Conservation (phyloP, 1,139 yeast species). For the Pichia sp. region DNA sequence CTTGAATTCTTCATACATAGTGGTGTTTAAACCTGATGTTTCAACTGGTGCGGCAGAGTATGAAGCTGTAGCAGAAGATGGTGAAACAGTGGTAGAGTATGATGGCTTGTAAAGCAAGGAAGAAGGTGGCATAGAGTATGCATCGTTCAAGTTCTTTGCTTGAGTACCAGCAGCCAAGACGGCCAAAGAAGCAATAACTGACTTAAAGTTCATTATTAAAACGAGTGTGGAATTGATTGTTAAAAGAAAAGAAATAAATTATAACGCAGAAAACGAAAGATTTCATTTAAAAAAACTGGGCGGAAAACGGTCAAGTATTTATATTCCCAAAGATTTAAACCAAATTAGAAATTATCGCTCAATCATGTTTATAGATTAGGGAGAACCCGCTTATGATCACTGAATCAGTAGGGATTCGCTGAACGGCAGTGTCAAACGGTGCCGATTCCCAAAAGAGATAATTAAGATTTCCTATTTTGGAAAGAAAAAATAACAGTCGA, state of each 20-base stretch:
- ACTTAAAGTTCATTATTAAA: conserved; percentile 5
- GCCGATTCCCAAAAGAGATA: too few relatives aligned
- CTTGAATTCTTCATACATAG: conserved; percentile 16
- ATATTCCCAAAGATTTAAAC: too few relatives aligned
- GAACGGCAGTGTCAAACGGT: too few relatives aligned
- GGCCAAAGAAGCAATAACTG: conserved; percentile 2
- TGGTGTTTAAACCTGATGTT: conserved; percentile 18
- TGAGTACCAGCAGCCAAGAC: not conserved
- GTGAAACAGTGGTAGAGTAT: conserved; percentile 2
- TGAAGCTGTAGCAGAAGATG: conserved; percentile 11
- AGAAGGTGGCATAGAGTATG: conserved; percentile 4
- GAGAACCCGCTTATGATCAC: too few relatives aligned
- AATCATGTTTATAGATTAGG: too few relatives aligned
- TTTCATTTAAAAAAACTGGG: too few relatives aligned
- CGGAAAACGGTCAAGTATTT: too few relatives aligned
- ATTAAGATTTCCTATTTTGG: too few relatives aligned
- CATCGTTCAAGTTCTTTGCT: conserved; percentile 1
- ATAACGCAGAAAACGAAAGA: too few relatives aligned
- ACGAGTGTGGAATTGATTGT: not conserved
- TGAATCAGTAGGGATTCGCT: too few relatives aligned
- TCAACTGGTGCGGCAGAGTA: conserved; percentile 14
- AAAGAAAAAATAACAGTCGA: too few relatives aligned
- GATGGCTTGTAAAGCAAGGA: conserved; percentile 6
- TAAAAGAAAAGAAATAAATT: not conserved
- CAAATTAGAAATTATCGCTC: too few relatives aligned